Evolutionary conservation across 495 filamentous ascomycete species (phyloP).

Genomic region (Penicillium alfredii): DNA sequence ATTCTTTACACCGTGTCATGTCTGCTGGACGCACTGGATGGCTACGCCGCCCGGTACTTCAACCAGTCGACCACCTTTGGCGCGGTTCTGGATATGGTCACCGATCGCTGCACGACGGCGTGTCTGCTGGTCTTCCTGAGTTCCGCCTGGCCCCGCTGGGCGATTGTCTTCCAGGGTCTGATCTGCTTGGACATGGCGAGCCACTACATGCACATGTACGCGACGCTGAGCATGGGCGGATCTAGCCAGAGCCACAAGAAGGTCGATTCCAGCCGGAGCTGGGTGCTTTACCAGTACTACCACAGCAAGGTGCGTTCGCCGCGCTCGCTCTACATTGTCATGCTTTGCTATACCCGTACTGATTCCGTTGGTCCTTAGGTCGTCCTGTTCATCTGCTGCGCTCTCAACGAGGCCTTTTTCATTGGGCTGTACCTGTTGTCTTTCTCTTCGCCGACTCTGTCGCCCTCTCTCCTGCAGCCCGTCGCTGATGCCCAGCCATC

Average conservation of each 20-base stretch:
- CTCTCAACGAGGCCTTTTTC: slow-evolving; percentile 92
- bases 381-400: slow-evolving; percentile 87
- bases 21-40: slow-evolving; percentile 89
- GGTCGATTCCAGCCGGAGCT: slow-evolving; percentile 59
- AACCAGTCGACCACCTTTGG: slow-evolving; percentile 91
- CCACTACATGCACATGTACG: slow-evolving; percentile 99
- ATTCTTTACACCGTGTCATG: slow-evolving; percentile 88
- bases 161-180: slow-evolving; percentile 85
- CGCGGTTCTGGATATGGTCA: slow-evolving; percentile 96
- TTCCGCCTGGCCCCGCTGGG: slow-evolving; percentile 87
- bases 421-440: slow-evolving; percentile 96
- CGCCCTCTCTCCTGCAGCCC: slow-evolving; percentile 67
- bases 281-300: slow-evolving; percentile 91
- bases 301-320: slow-evolving; percentile 72
- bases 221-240: slow-evolving; percentile 74
- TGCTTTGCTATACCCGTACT: not conserved
- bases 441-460: slow-evolving; percentile 82
- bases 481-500: slow-evolving; percentile 41
- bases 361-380: slow-evolving; percentile 44
- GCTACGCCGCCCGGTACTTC: slow-evolving; percentile 80
- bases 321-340: not conserved
- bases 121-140: slow-evolving; percentile 91
- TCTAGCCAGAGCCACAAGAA: slow-evolving; percentile 83
- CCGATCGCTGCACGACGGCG: slow-evolving; percentile 88
- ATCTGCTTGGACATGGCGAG: slow-evolving; percentile 89